Base-by-base conservation (phyloP, 228 moss, liverwort and hornwort species). In the Sphagnum fallax region DNA sequence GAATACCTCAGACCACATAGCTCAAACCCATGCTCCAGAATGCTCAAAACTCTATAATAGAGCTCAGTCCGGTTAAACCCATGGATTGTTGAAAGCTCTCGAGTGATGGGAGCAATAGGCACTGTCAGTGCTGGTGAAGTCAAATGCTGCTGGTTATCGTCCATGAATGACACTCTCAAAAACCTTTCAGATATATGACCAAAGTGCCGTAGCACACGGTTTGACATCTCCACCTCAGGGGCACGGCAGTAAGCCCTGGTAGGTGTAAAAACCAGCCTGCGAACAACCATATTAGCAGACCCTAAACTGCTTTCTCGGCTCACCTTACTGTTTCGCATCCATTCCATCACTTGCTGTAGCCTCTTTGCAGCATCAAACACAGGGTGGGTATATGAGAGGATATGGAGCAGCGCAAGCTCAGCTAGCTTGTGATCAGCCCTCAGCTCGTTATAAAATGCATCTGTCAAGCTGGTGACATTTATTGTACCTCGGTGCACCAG, bases 151-250 rank as follows among this genome's bases (percentile, higher is more conserved):
- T 78, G 51, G 68, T 89, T 81, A 66, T 98, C 97, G 65, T 98
- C 97, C 62, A 76, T 10, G 61, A 98, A 98, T 2, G 91, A 81
- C 4, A 98, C 97, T 71, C 97, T 76, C 60, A 98, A 67, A 65
- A 98, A 98, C 15, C 87, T 75, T 67, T 98, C 93, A 0, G 90
- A 78, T 1, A 81, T 14, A 4, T 5, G 8, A 4, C 67, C 78
- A 67, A 79, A 98, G 70, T 93, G 85, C 5, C 97, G 79, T 1
- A 93, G 58, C 3, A 98, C 93, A 52, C 97, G 71, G 63, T 98
- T 98, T 8, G 97, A 93, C 70, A 84, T 75, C 71, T 93, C 91
- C 10, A 82, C 52, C 60, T 88, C 84, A 12, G 93, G 93, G n/a
- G 78, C 69, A 67, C 82, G 50, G 73, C 93, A 98, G 18, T 82